Evolutionary conservation across 1,284 basidiomycete genomes (phyloP).

Genomic region (Singerocomus rubriflavus): DNA sequence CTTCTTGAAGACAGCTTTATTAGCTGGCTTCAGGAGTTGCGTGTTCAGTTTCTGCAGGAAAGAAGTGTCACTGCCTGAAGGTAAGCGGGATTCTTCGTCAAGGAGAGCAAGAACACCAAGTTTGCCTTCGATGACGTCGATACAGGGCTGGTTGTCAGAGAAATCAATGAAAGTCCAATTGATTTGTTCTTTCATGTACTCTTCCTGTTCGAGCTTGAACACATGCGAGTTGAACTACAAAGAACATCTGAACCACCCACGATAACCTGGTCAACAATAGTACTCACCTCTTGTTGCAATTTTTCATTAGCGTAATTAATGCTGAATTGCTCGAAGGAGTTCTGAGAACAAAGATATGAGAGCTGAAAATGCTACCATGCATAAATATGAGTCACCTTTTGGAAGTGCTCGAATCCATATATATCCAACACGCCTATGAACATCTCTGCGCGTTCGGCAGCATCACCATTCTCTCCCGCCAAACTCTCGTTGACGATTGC

Average conservation of each 20-base stretch:
- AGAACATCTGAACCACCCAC: conserved; percentile 19
- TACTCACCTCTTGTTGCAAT: conserved; percentile 83
- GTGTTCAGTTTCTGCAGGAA: conserved; percentile 93
- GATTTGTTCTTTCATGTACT: conserved; percentile 97
- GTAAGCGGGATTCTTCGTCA: conserved; percentile 97
- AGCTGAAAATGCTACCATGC: neutral
- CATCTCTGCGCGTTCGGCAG: conserved; percentile 85
- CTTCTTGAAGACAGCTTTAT: conserved; percentile 94
- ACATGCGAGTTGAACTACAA: conserved; percentile 94
- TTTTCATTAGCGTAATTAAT: conserved; percentile 99
- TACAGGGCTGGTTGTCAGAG: conserved; percentile 98
- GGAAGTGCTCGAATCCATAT: conserved; percentile 96
- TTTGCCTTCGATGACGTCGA: conserved; percentile 97
- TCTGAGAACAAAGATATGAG: conserved; percentile 43
- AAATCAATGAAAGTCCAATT: conserved; percentile 99
- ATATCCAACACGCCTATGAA: conserved; percentile 99
- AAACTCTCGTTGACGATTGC: conserved; percentile 96
- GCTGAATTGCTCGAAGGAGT: conserved; percentile 99
- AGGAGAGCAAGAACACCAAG: conserved; percentile 93
- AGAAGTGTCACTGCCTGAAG: conserved; percentile 89
- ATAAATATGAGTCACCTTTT: conserved; percentile 57
- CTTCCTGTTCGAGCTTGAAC: conserved; percentile 99
- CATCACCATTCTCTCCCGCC: conserved; percentile 85
- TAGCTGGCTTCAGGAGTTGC: conserved; percentile 83
- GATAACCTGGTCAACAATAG: neutral